Evolutionary conservation across 2,329 filamentous ascomycete species (phyloP), one percentile per base, ranked within the genome.

Genomic region (Rhynchosporium secalis): DNA sequence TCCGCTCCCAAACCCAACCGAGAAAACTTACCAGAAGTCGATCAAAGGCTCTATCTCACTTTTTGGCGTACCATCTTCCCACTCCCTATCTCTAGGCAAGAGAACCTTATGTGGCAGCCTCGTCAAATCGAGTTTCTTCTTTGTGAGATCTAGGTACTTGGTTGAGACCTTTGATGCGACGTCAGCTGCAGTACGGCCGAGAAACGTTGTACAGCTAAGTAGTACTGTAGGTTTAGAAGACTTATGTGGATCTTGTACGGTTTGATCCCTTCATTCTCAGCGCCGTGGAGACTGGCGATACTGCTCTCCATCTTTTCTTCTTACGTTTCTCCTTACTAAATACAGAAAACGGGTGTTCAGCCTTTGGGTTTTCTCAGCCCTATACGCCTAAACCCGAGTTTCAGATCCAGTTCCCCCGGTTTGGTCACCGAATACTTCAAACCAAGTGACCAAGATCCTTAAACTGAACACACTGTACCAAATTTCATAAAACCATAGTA

Each of bases 141-240:
- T 81, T 5, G 87, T 90, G 63, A 90, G 78, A 51, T 88, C 82
- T 1, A 90, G 79, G 72, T 90, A 90, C 69, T 83, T 85, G 60
- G 81, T 83, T 2, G 86, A 89, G 15, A 90, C 83, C 86, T 88
- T 61, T 7, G 26, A 15, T 3, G 3, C 9, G 5, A 38, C 58
- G 31, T 71, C 62, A 62, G 65, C 62, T 33, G 15, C 26, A 31
- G 20, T 15, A 26, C 7, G 13, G 29, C n/a, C n/a, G 26, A 46
- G 54, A 10, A 48, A 76, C 83, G 77, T 70, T 86, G 83, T 45
- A 20, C n/a, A 8, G 43, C n/a, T n/a, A 45, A n/a, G 13, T 45
- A 5, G n/a, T n/a, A 3, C n/a, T 20, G 7, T 12, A n/a, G 43
- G 28, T 10, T 43, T 2, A 49, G 31, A 46, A 26, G 48, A 76